Conservation (phyloP, 257 asterid species). For the Euphrasia confusa region DNA sequence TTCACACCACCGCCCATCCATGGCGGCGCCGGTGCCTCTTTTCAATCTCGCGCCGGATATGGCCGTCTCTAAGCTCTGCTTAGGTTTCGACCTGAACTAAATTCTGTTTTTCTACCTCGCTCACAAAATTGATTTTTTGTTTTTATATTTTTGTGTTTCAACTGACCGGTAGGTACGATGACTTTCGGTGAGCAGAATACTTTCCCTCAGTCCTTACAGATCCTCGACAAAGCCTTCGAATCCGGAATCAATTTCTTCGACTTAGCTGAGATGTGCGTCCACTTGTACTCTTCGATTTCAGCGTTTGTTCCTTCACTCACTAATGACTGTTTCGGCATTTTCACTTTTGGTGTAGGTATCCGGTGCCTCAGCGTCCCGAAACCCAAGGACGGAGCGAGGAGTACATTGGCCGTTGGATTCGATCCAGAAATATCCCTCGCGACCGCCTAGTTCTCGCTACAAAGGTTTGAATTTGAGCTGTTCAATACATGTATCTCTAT, state of each 20-base stretch:
- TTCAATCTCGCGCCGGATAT: conserved; percentile 63
- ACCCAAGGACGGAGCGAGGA: conserved; percentile 91
- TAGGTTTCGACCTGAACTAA: conserved; percentile 37
- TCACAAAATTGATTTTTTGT: no score
- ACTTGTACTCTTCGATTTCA: not conserved
- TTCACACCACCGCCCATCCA: conserved; percentile 13
- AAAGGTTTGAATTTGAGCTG: conserved; percentile 44
- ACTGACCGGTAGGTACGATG: conserved; percentile 51
- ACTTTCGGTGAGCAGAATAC: conserved; percentile 83
- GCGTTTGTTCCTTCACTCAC: not conserved
- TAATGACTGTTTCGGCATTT: not conserved
- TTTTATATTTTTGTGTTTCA: no score
- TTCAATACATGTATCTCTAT: not conserved
- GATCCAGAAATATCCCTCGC: conserved; percentile 50
- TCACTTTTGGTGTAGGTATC: conserved; percentile 52
- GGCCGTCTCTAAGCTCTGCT: conserved; percentile 65
- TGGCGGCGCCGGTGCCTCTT: conserved; percentile 77
- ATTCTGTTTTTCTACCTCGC: no score
- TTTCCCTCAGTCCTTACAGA: conserved; percentile 49
- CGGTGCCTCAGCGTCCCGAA: conserved; percentile 78
- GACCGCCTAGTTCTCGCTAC: conserved; percentile 64
- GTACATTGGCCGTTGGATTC: conserved; percentile 55
- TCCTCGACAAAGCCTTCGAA: conserved; percentile 70
- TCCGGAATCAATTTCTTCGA: conserved; percentile 84
- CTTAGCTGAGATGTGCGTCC: conserved; percentile 69